A percentile compares a stretch with the other conserved stretches of the same genome.
phyloP scores from a whole-genome alignment of 2,329 filamentous ascomycete species.

The Cladophialophora chaetospira region DNA sequence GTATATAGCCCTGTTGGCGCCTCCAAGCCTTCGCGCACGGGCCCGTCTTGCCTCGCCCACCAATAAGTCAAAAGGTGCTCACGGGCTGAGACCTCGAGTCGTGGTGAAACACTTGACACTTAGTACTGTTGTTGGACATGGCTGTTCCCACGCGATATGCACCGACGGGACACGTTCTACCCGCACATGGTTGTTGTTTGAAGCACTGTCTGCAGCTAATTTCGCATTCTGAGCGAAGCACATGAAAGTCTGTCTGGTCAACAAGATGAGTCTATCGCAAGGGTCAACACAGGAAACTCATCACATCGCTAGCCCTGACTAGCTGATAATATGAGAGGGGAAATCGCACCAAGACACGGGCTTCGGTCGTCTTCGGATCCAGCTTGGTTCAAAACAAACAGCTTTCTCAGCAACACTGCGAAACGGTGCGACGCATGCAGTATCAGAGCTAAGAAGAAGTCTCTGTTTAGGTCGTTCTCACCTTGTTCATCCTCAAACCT shows the following conservation, averaged over 20 bases:
- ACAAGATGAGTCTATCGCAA: background rate
- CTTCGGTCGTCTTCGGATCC: background rate
- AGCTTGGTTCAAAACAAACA: background rate
- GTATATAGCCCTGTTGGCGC: background rate
- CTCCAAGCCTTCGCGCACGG: background rate
- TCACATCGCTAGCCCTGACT: background rate
- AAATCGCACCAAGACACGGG: background rate
- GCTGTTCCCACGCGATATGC: background rate
- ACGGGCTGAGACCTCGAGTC: background rate
- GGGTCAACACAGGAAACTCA: background rate
- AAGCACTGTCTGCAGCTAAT: background rate
- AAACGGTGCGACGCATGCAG: no score
- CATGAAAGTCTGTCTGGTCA: no score
- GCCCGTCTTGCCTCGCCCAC: constrained; percentile 1
- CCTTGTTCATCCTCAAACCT: no score
- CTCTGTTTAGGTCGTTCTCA: no score
- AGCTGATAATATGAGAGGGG: background rate
- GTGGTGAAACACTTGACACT: constrained; percentile 8
- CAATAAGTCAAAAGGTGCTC: background rate
- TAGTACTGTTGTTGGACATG: no score
- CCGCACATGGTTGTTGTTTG: background rate
- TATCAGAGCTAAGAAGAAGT: no score
- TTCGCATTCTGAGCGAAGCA: background rate
- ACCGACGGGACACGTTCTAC: background rate
- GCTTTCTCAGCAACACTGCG: background rate